phyloP scores from a whole-genome alignment of 2,329 filamentous ascomycete species.

The Colletotrichum graminicola region DNA sequence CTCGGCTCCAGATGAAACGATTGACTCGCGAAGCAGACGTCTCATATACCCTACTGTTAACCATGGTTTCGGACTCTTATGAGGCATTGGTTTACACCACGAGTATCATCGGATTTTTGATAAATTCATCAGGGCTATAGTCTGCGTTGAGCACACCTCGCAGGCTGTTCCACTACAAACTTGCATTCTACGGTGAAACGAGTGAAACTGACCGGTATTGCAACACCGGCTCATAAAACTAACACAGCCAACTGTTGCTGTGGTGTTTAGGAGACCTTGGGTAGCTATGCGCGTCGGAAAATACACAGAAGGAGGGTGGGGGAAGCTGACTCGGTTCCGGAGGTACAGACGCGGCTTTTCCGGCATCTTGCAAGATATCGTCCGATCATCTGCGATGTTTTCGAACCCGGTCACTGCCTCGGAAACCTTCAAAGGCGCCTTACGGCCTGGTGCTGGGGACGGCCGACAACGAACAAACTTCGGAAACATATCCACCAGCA shows the following conservation, averaged over 20 bases:
- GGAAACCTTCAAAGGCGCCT: background rate
- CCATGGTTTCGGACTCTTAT: background rate
- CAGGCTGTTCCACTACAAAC: background rate
- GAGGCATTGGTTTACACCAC: background rate
- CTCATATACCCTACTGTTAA: background rate
- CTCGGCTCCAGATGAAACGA: background rate
- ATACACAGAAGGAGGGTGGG: background rate
- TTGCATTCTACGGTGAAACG: background rate
- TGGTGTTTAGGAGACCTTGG: background rate
- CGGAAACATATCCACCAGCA: background rate
- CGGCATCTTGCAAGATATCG: background rate
- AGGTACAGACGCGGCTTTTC: background rate
- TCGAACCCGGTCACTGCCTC: background rate
- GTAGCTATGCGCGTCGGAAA: background rate
- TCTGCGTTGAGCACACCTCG: background rate
- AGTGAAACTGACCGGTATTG: background rate
- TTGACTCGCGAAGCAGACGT: too few species aligned
- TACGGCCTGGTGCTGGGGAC: background rate
- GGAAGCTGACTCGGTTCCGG: background rate
- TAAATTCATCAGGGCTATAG: background rate
- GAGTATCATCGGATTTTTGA: background rate
- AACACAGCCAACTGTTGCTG: background rate
- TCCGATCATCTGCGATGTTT: background rate
- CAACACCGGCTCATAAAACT: background rate
- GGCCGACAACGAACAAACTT: background rate